phyloP scores from a whole-genome alignment of 495 filamentous ascomycete genomes.

The Terfezia boudieri region DNA sequence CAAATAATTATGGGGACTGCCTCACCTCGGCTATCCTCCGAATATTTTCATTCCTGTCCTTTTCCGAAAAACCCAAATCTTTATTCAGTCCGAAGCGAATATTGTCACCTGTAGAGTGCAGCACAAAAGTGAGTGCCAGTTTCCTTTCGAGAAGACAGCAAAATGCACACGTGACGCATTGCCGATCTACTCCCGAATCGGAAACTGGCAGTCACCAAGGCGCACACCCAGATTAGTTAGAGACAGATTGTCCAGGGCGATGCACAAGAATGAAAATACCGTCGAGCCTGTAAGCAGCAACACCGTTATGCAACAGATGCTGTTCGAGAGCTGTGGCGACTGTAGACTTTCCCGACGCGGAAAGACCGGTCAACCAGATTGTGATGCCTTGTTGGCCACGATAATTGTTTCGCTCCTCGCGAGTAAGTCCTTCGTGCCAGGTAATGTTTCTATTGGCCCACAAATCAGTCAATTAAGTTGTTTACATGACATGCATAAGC shows the following conservation, averaged over 20 bases:
- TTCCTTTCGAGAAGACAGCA: no score
- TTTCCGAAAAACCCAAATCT: slow-evolving; percentile 83
- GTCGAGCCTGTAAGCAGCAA: slow-evolving; percentile 80
- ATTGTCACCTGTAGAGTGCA: slow-evolving; percentile 43
- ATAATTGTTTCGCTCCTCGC: slow-evolving; percentile 53
- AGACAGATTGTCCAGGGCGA: no score
- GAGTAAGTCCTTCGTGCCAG: slow-evolving; percentile 44
- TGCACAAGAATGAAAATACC: slow-evolving; percentile 17
- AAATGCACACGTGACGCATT: no score
- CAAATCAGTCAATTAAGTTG: background rate
- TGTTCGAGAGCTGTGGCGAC: slow-evolving; percentile 91
- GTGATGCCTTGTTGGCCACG: slow-evolving; percentile 79
- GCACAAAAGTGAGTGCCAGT: no score
- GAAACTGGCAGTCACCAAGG: no score
- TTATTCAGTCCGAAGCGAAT: slow-evolving; percentile 95
- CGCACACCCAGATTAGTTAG: no score
- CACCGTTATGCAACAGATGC: slow-evolving; percentile 62
- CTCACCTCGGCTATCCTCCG: slow-evolving; percentile 68
- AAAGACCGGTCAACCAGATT: slow-evolving; percentile 93
- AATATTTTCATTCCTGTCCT: slow-evolving; percentile 93
- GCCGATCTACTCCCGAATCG: no score
- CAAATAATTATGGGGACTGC: slow-evolving; percentile 1
- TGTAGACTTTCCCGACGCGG: slow-evolving; percentile 88
- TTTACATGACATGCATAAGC: no score
- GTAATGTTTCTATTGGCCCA: slow-evolving; percentile 34